These are phyloP conservation scores for Dactylis glomerata DNA, from an alignment of 176 grass and related monocot genomes.

Conservation along the genomic window DNA sequence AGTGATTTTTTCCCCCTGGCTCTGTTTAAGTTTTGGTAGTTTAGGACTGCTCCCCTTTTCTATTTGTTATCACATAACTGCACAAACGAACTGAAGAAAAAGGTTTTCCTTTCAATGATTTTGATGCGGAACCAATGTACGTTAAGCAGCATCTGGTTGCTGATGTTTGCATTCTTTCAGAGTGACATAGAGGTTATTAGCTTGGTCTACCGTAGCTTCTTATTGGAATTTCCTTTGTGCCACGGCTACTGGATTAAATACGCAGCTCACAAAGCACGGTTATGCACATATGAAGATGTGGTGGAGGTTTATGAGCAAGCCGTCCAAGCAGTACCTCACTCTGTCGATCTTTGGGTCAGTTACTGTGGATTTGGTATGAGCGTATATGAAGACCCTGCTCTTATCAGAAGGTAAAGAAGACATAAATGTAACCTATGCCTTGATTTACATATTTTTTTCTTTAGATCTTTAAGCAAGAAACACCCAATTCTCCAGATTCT, in stretches of 20 bases:
- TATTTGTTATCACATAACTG: background rate
- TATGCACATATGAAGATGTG: constrained; percentile 52
- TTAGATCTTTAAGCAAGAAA: background rate
- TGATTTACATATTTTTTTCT: constrained; percentile 6
- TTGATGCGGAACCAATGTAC: background rate
- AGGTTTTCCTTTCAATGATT: constrained; percentile 20
- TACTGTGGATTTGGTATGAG: constrained; percentile 75
- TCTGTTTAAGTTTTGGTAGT: constrained; percentile 16
- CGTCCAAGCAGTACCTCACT: constrained; percentile 53
- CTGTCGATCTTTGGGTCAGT: constrained; percentile 72
- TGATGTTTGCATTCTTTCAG: constrained; percentile 51
- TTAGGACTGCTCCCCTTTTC: constrained; percentile 16
- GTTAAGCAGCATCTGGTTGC: constrained; percentile 22
- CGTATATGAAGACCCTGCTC: constrained; percentile 61
- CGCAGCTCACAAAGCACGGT: constrained; percentile 53
- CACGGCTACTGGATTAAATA: constrained; percentile 87
- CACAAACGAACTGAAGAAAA: constrained; percentile 10
- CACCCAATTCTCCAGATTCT: background rate
- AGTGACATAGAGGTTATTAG: constrained; percentile 61
- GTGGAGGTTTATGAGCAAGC: constrained; percentile 74
- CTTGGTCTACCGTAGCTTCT: constrained; percentile 61
- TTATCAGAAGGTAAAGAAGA: constrained; percentile 76
- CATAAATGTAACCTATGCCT: constrained; percentile 9
- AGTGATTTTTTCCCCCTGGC: constrained; percentile 22
- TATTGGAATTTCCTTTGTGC: constrained; percentile 82